Conservation (phyloP, 75 land plant genomes). For the Sequoiadendron giganteum region DNA sequence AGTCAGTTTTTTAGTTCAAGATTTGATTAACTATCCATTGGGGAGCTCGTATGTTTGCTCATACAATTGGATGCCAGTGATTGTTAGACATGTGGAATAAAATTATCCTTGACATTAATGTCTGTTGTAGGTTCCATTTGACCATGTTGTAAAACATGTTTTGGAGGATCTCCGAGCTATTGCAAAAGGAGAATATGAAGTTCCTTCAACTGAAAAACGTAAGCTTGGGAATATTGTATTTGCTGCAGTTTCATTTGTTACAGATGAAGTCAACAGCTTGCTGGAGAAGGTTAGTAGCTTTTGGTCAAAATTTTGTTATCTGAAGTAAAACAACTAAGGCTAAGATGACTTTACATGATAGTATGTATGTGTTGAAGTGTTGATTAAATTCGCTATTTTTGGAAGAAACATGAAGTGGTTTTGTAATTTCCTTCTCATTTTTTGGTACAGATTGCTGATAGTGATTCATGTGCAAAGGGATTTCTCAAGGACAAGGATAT, state of each 20-base stretch:
- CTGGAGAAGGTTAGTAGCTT: constrained; percentile 46
- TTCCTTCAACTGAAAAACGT: constrained; percentile 59
- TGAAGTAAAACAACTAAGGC: background rate
- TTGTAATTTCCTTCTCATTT: constrained; percentile 8
- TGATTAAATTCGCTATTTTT: background rate
- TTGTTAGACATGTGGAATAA: background rate
- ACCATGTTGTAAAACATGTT: constrained; percentile 58
- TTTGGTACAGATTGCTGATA: constrained; percentile 42
- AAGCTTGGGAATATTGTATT: constrained; percentile 61
- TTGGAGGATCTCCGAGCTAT: constrained; percentile 60
- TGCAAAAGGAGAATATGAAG: constrained; percentile 55
- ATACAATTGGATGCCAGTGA: background rate
- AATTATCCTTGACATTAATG: background rate
- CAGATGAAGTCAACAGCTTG: constrained; percentile 39
- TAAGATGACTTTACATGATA: background rate
- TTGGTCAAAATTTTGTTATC: background rate
- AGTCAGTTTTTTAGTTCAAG: background rate
- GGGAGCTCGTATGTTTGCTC: background rate
- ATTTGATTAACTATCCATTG: background rate
- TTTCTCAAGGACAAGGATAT: constrained; percentile 50
- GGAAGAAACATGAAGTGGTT: background rate
- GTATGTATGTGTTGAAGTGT: background rate
- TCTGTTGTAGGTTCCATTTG: constrained; percentile 81
- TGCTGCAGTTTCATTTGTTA: constrained; percentile 75
- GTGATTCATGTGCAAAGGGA: constrained; percentile 25